Evolutionary conservation across 805 yeast species (phyloP), one percentile per base, ranked within the genome.

Genomic region (Saccharomycopsis sp.): DNA sequence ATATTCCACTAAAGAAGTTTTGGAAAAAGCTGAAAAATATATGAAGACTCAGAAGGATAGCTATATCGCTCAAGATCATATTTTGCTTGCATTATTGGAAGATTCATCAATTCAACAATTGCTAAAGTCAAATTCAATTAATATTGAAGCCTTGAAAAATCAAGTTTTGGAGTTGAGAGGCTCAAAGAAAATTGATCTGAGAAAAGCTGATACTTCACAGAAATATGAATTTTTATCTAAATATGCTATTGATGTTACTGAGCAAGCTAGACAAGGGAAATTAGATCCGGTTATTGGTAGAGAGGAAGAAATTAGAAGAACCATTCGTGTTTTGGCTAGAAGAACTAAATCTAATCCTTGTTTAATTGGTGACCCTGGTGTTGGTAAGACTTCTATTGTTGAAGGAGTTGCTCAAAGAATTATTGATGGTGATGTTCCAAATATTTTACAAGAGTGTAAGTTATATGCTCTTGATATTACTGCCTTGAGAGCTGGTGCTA

Each of bases 341-440:
- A 79, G 98, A 67, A 85, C 95, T 34, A 93, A 93, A 66, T 89
- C 97, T 4, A 93, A 93, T 61, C 96, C 97, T 13, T 93, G 95
- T 56, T 68, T 93, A 49, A 88, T 93, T 57, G 98, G 98, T 72
- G 98, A 93, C 59, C 96, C 98, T 34, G 98, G 98, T 78, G 97
- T 93, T 43, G 98, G 98, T 73, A 93, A 93, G 68, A 93, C 98
- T 31, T 85, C 95, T 24, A 90, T 93, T 56, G 96, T 93, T 42
- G 98, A 93, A 68, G 98, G 97, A 58, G 97, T 93, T 45, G 97
- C 98, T 9, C 97, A 90, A 66, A 76, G 98, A 67, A 87, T 93
- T 52, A 79, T 93, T 49, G 97, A 93, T 59, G 85, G 85, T 52
- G 98, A 93, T 64, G 96, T 93, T 13, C 98, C 98, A 35, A 75